These are phyloP conservation scores for Tausonia pullulans DNA, from an alignment of 1,284 basidiomycete genomes.

Conservation along the genomic window DNA sequence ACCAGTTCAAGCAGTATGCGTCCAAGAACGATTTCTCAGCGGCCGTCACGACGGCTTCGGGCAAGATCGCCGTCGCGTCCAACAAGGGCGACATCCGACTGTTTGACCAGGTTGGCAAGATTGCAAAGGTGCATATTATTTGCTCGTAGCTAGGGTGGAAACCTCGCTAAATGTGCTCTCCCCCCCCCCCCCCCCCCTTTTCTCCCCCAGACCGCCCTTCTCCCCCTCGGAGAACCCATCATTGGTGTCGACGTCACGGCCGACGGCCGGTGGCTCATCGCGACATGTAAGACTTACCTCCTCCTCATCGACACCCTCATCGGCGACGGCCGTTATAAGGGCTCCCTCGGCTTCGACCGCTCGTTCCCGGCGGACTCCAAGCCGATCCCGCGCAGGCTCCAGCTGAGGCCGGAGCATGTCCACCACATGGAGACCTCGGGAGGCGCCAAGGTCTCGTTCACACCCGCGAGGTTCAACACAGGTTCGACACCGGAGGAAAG, in stretches of 20 bases:
- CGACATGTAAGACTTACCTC: slow-evolving; percentile 90
- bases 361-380: slow-evolving; percentile 91
- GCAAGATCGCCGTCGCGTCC: slow-evolving; percentile 84
- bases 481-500: slow-evolving; percentile 55
- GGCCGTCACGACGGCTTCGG: slow-evolving; percentile 73
- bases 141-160: slow-evolving; percentile 41
- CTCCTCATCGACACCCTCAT: slow-evolving; percentile 93
- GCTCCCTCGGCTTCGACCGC: slow-evolving; percentile 81
- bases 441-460: slow-evolving; percentile 72
- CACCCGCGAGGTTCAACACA: slow-evolving; percentile 92
- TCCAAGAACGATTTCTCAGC: slow-evolving; percentile 89
- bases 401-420: slow-evolving; percentile 83
- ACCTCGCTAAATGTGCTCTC: slow-evolving; percentile 79
- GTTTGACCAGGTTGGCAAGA: slow-evolving; percentile 95
- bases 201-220: slow-evolving; percentile 73
- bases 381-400: slow-evolving; percentile 79
- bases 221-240: slow-evolving; percentile 90
- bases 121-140: slow-evolving; percentile 53
- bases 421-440: slow-evolving; percentile 59
- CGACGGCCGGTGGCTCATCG: slow-evolving; percentile 88
- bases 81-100: slow-evolving; percentile 95
- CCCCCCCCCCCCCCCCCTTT: slow-evolving; percentile 85
- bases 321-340: slow-evolving; percentile 77
- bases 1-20: slow-evolving; percentile 91
- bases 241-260: slow-evolving; percentile 89